Evolutionary conservation across 1,139 yeast genomes (phyloP).

Genomic region (Yamadazyma sp.): DNA sequence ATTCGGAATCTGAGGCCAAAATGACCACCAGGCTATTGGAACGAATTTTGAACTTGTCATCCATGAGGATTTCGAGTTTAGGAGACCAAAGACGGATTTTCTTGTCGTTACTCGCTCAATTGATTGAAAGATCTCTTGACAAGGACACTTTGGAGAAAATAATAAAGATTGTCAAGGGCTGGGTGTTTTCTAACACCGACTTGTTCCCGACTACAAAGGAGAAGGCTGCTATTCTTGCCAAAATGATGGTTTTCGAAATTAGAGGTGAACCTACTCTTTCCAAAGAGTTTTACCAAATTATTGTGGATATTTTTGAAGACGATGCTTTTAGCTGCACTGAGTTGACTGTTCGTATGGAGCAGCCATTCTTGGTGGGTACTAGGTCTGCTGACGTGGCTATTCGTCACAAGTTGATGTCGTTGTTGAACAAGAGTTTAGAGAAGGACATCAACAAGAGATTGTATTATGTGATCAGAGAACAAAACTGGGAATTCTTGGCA

Average conservation of each 20-base stretch:
- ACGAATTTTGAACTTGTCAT: slow-evolving; percentile 72
- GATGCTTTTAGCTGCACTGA: slow-evolving; percentile 80
- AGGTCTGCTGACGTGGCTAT: slow-evolving; percentile 75
- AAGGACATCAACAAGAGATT: slow-evolving; percentile 75
- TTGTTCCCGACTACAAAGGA: slow-evolving; percentile 94
- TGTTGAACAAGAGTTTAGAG: slow-evolving; percentile 79
- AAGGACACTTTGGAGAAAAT: slow-evolving; percentile 72
- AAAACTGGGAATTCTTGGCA: slow-evolving; percentile 93
- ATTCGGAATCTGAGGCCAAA: slow-evolving; percentile 66
- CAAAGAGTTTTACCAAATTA: slow-evolving; percentile 79
- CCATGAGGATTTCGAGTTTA: slow-evolving; percentile 75
- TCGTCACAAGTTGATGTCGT: slow-evolving; percentile 76
- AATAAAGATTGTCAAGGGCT: slow-evolving; percentile 73
- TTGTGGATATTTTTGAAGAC: slow-evolving; percentile 85
- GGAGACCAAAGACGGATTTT: slow-evolving; percentile 95
- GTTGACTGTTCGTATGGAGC: slow-evolving; percentile 92
- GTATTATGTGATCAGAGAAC: slow-evolving; percentile 84
- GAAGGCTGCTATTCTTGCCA: slow-evolving; percentile 89
- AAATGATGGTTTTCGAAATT: slow-evolving; percentile 90
- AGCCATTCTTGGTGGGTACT: slow-evolving; percentile 94
- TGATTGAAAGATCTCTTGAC: slow-evolving; percentile 87
- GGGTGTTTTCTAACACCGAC: slow-evolving; percentile 87
- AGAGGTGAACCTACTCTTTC: slow-evolving; percentile 83
- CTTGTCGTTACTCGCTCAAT: slow-evolving; percentile 79
- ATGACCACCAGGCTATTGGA: slow-evolving; percentile 76